Base-by-base conservation (phyloP, 768 basidiomycete genomes). In the Hydnomerulius pinastri region DNA sequence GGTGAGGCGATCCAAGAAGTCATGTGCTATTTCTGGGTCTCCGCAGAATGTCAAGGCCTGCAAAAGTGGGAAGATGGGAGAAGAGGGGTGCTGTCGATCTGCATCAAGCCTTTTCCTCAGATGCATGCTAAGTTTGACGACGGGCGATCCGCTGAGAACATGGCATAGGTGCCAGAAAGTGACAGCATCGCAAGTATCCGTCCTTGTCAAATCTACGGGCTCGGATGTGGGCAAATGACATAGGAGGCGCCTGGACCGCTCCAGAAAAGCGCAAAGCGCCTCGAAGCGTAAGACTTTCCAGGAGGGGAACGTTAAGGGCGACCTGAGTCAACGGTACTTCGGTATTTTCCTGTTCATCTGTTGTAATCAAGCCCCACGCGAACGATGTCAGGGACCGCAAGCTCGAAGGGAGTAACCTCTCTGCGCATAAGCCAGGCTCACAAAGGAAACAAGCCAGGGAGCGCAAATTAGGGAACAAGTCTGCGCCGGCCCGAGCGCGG, bases 381-480 rank as follows among this genome's bases (percentile, higher is more conserved):
- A 51, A 39, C 27, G 24, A 43, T 12, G 42, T 51, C 5, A 51
- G 44, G 23, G 44, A 47, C 38, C 36, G 50, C 15, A 51, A 18
- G 27, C 24, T 45, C 32, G 43, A 23, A 10, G 50, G 50, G 20
- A 51, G 38, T 47, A 45, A 35, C 21, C 46, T 51, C 32, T 43
- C 44, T 36, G 36, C 13, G 6, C 20, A 10, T 21, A 39, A 29
- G 18, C 44, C 38, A 37, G 50, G 44, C 33, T 39, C 50, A 1
- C 27, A 35, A 25, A 51, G 43, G 20, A 46, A 23, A 23, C 38
- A 46, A 21, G 20, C n/a, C 12, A 51, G 33, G 35, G 28, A 18
- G 20, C 35, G 25, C 15, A 51, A 27, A 35, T 46, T 51, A 5
- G 44, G 50, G 35, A 52, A 48, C n/a, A 23, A 32, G 30, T 47